Conservation (phyloP, 371 early-diverging fungal genomes). For the Syncephalastrum contaminatum region DNA sequence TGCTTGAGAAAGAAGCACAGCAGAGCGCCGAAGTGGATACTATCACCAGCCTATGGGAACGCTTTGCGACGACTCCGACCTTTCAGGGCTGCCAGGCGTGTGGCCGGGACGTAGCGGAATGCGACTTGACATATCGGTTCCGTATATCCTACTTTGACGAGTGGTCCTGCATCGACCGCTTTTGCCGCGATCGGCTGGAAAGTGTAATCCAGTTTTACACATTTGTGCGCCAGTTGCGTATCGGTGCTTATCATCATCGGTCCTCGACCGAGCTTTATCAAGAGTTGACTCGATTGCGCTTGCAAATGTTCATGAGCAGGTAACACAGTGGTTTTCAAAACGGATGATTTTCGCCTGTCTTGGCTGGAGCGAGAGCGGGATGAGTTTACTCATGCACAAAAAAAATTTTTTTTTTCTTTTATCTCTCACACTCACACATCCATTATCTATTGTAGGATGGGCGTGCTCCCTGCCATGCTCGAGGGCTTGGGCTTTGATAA, state of each 20-base stretch:
- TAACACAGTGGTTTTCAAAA: slow-evolving; percentile 7
- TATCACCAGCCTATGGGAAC: slow-evolving; percentile 49
- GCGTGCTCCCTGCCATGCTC: slow-evolving; percentile 27
- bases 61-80: slow-evolving; percentile 33
- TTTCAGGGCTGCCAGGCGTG: slow-evolving; percentile 42
- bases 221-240: slow-evolving; percentile 71
- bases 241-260: slow-evolving; percentile 69
- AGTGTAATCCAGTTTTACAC: slow-evolving; percentile 78
- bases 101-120: slow-evolving; percentile 31
- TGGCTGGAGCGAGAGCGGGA: too few relatives aligned
- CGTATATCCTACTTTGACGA: slow-evolving; percentile 65
- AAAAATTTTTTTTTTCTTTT: neutral
- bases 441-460: slow-evolving; percentile 26
- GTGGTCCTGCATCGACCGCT: slow-evolving; percentile 77
- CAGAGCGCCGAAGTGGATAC: slow-evolving; percentile 21
- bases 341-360: neutral
- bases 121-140: slow-evolving; percentile 67
- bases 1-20: slow-evolving; percentile 13
- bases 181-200: slow-evolving; percentile 76
- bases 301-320: slow-evolving; percentile 63
- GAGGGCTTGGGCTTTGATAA: slow-evolving; percentile 23
- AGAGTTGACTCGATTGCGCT: slow-evolving; percentile 62
- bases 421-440: too few relatives aligned
- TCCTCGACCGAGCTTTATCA: slow-evolving; percentile 62
- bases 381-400: too few relatives aligned